A percentile compares a stretch with the other conserved stretches of the same genome.
phyloP scores from a whole-genome alignment of 75 land plant genomes.

The Larix kaempferi region DNA sequence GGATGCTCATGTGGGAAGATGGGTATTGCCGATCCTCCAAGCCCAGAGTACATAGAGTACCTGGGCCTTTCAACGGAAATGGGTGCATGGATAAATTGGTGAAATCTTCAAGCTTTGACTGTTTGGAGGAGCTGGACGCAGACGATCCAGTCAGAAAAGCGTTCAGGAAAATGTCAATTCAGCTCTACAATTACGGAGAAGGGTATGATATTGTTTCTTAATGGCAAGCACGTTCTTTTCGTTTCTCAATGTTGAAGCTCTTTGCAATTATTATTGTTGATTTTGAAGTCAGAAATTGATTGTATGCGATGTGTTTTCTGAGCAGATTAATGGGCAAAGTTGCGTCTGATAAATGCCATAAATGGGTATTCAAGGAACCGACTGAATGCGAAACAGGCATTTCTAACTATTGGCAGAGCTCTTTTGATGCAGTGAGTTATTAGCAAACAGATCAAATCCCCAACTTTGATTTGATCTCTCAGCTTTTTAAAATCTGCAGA shows the following conservation, averaged over 20 bases:
- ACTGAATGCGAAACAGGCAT: constrained; percentile 79
- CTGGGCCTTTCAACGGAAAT: constrained; percentile 20
- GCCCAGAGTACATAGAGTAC: constrained; percentile 11
- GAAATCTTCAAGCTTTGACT: constrained; percentile 25
- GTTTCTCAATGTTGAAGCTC: too few relatives aligned
- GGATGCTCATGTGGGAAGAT: constrained; percentile 99
- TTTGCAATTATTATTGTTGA: too few relatives aligned
- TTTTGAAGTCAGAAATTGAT: not conserved
- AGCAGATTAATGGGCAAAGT: constrained; percentile 83
- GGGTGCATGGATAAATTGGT: constrained; percentile 21
- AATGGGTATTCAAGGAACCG: constrained; percentile 97
- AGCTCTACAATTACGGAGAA: constrained; percentile 96
- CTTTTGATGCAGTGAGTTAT: constrained; percentile 87
- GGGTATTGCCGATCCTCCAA: constrained; percentile 61
- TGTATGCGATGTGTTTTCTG: constrained; percentile 18
- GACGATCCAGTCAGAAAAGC: constrained; percentile 86
- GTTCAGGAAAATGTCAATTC: constrained; percentile 97
- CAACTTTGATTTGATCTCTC: not conserved
- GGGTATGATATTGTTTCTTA: constrained; percentile 39
- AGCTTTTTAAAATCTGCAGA: not conserved
- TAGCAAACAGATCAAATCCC: not conserved
- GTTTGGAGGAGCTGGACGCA: constrained; percentile 67
- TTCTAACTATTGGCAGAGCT: constrained; percentile 96
- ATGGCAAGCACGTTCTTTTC: too few relatives aligned
- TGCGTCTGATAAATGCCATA: constrained; percentile 97